Conservation (phyloP, 2,329 filamentous ascomycete species). For the Dactylellina cionopaga region DNA sequence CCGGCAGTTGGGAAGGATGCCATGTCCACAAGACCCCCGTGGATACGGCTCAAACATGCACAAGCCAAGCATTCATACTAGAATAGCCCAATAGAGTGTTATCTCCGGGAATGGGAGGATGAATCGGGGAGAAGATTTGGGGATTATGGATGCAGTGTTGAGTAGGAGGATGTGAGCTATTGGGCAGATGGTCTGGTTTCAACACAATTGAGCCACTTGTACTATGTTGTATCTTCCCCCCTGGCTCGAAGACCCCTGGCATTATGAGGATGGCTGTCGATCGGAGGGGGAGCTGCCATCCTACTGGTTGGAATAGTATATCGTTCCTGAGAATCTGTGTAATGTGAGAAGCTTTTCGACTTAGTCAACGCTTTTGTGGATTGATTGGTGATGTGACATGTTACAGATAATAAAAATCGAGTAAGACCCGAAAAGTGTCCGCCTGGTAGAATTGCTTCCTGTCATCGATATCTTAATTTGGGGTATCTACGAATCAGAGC, state of each 20-base stretch:
- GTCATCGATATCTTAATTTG: slow-evolving; percentile 21
- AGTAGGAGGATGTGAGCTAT: neutral
- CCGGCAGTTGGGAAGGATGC: slow-evolving; percentile 42
- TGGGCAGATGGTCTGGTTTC: neutral
- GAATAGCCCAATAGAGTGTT: slow-evolving; percentile 11
- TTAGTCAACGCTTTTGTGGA: neutral
- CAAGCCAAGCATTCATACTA: slow-evolving; percentile 16
- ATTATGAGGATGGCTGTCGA: neutral
- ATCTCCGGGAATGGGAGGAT: slow-evolving; percentile 9
- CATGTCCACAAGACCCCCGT: slow-evolving; percentile 33
- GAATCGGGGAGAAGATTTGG: neutral
- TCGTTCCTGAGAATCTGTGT: slow-evolving; percentile 16
- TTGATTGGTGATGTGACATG: slow-evolving; percentile 4
- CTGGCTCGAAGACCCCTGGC: neutral
- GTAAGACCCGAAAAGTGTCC: slow-evolving; percentile 29
- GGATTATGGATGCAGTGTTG: neutral
- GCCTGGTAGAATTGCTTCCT: slow-evolving; percentile 24
- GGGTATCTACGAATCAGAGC: slow-evolving; percentile 33
- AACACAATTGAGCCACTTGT: slow-evolving; percentile 19
- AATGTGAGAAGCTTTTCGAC: neutral
- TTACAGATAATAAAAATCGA: neutral
- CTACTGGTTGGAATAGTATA: neutral
- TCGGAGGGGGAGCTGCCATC: slow-evolving; percentile 4
- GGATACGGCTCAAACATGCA: slow-evolving; percentile 19
- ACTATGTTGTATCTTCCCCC: slow-evolving; percentile 21